A percentile compares a stretch with the other conserved stretches of the same genome.
Evolutionary conservation across 1,284 basidiomycete genomes (phyloP).

Genomic region (Sporisorium sorghi): DNA sequence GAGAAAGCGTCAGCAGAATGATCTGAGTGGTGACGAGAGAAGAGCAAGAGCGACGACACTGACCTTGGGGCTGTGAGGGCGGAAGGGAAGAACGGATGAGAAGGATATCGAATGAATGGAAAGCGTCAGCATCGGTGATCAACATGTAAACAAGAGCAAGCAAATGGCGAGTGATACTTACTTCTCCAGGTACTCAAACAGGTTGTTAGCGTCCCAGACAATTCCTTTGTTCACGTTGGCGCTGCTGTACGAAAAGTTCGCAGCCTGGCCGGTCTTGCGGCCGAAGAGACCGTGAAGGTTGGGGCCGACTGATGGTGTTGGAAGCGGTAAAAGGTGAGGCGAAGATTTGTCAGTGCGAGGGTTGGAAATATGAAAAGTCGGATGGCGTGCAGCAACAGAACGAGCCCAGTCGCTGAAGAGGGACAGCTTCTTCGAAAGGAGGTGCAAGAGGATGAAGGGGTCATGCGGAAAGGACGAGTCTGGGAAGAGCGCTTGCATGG

Average conservation of each 20-base stretch:
- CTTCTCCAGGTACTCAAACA: slow-evolving; percentile 93
- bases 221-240: slow-evolving; percentile 93
- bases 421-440: not conserved
- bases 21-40: not conserved
- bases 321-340: not conserved
- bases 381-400: not conserved
- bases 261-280: slow-evolving; percentile 92
- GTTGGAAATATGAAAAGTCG: not conserved
- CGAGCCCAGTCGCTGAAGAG: not conserved
- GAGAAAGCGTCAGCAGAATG: not conserved
- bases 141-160: not conserved
- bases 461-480: too few relatives aligned
- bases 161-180: not conserved
- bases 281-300: slow-evolving; percentile 91
- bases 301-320: slow-evolving; percentile 78
- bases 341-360: not conserved
- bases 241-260: slow-evolving; percentile 77
- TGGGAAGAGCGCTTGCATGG: too few relatives aligned
- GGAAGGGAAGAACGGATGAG: not conserved
- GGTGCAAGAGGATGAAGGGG: not conserved
- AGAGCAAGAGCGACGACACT: not conserved
- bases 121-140: not conserved
- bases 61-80: slow-evolving; percentile 73
- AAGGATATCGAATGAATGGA: not conserved
- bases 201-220: slow-evolving; percentile 83